Percentiles rank a stretch among this genome's conserved stretches.
Evolutionary conservation across 495 filamentous ascomycete species (phyloP).

Genomic region (Tirmania nivea): DNA sequence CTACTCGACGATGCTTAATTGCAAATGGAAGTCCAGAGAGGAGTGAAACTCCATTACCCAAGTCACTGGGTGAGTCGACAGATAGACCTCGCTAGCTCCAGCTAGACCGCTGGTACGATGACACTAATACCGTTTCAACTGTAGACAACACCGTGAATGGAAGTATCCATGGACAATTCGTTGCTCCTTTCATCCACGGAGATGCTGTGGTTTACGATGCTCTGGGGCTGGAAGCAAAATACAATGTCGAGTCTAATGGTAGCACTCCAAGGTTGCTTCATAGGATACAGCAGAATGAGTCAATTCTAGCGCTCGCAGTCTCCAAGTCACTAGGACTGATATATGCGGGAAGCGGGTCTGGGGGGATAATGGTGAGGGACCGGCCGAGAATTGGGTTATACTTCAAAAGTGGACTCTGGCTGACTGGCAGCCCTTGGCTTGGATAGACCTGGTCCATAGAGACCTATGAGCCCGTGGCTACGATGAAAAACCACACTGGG

Average conservation of each 20-base stretch:
- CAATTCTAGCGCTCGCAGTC: constrained; percentile 49
- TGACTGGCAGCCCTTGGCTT: neutral
- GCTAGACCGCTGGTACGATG: neutral
- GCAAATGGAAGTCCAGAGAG: neutral
- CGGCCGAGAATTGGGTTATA: too few relatives aligned
- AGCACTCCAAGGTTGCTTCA: constrained; percentile 36
- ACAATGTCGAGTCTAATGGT: neutral
- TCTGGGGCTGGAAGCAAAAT: too few relatives aligned
- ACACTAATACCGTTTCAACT: neutral
- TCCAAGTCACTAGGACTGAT: constrained; percentile 30
- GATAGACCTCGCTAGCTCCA: neutral
- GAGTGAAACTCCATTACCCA: neutral
- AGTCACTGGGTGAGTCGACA: neutral
- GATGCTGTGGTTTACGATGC: too few relatives aligned
- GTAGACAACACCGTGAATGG: neutral
- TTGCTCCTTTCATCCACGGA: too few relatives aligned
- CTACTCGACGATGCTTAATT: too few relatives aligned
- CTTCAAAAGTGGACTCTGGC: constrained; percentile 1
- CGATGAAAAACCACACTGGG: constrained; percentile 66
- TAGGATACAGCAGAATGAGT: constrained; percentile 45
- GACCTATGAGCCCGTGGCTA: constrained; percentile 55
- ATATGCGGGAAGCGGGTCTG: constrained; percentile 80
- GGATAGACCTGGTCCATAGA: constrained; percentile 61
- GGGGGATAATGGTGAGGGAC: constrained; percentile 53
- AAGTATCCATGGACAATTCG: neutral